Conservation (phyloP, 345 rosid species). For the Camelina laxa region DNA sequence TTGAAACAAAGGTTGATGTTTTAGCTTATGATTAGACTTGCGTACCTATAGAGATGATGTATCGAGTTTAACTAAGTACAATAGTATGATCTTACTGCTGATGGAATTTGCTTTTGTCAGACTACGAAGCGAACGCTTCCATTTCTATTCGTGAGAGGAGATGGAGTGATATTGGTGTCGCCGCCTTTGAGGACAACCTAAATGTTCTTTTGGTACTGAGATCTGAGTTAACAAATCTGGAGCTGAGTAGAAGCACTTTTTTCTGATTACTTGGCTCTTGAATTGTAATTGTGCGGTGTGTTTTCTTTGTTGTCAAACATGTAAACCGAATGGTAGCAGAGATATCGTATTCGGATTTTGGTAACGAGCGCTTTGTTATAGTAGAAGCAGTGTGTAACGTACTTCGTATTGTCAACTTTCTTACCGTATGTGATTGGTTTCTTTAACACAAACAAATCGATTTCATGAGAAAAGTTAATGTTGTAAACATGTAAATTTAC, state of each 20-base stretch:
- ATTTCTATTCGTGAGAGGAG: slow-evolving; percentile 93
- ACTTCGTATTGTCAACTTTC: not conserved
- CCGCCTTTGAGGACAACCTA: slow-evolving; percentile 54
- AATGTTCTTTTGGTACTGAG: not conserved
- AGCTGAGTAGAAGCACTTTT: not conserved
- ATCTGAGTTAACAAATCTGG: not conserved
- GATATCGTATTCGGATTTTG: not conserved
- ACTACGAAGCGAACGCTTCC: slow-evolving; percentile 77
- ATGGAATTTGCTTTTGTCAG: slow-evolving; percentile 46
- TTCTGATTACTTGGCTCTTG: slow-evolving; percentile 14
- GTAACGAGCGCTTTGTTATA: not conserved
- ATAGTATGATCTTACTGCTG: not conserved
- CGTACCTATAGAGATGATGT: not conserved
- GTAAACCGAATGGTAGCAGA: not conserved
- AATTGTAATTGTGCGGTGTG: not conserved
- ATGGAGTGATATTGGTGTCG: slow-evolving; percentile 92
- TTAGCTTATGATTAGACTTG: slow-evolving; percentile 9
- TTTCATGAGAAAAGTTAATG: not conserved
- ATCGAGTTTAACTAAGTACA: not conserved
- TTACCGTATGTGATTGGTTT: not conserved
- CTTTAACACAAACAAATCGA: not conserved
- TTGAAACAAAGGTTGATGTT: not conserved
- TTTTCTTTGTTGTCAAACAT: not conserved
- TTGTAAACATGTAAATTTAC: slow-evolving; percentile 6
- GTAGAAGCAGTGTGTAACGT: not conserved